phyloP scores from a whole-genome alignment of 768 basidiomycete genomes.

The Boletus sensibilis region DNA sequence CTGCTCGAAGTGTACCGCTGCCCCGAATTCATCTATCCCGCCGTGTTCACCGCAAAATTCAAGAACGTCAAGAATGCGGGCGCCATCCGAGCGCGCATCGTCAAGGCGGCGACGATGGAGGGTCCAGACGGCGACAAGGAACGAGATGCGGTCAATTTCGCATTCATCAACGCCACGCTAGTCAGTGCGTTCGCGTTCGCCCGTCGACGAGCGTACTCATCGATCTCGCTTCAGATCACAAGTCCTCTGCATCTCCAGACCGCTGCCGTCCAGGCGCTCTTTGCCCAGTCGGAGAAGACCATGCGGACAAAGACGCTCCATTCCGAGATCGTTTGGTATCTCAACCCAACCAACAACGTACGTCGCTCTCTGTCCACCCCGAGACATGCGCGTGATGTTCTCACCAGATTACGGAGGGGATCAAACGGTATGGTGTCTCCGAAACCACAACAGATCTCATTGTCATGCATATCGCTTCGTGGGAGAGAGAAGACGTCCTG shows the following conservation, averaged over 20 bases:
- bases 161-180: constrained; percentile 83
- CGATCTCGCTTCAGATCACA: constrained; percentile 60
- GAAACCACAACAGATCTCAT: constrained; percentile 62
- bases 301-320: constrained; percentile 86
- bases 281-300: constrained; percentile 56
- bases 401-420: constrained; percentile 79
- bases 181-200: constrained; percentile 45
- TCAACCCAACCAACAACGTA: constrained; percentile 89
- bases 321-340: constrained; percentile 84
- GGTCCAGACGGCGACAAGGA: constrained; percentile 64
- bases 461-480: constrained; percentile 63
- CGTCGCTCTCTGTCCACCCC: constrained; percentile 13
- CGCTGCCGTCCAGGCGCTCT: constrained; percentile 77
- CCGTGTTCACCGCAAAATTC: constrained; percentile 66
- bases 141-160: constrained; percentile 81
- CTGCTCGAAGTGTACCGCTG: constrained; percentile 57
- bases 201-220: constrained; percentile 5
- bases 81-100: constrained; percentile 60
- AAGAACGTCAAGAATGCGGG: constrained; percentile 62
- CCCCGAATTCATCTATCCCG: constrained; percentile 46
- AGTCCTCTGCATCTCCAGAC: constrained; percentile 80
- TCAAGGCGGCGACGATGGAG: constrained; percentile 60
- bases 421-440: constrained; percentile 82
- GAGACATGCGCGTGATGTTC: neutral
- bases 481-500: constrained; percentile 42